A percentile compares a stretch with the other conserved stretches of the same genome.
Evolutionary conservation across 2,329 filamentous ascomycete species (phyloP).

Genomic region (Aspergillus tanneri): DNA sequence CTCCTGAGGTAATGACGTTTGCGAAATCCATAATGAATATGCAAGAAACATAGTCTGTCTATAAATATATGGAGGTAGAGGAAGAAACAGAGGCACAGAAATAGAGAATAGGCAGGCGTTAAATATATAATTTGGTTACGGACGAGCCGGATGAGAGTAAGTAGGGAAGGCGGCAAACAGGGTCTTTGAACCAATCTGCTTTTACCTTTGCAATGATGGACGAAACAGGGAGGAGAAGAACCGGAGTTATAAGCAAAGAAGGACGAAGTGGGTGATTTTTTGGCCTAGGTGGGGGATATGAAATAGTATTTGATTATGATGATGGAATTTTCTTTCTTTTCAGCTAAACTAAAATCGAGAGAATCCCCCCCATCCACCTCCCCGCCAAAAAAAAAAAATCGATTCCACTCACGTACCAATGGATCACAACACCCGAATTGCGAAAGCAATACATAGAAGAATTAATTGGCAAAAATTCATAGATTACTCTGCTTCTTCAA

Average conservation of each 20-base stretch:
- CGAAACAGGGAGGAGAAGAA: constrained; percentile 13
- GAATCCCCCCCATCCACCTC: no score
- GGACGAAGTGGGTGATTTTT: constrained; percentile 13
- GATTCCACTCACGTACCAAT: no score
- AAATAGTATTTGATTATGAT: constrained; percentile 10
- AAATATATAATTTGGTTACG: constrained; percentile 3
- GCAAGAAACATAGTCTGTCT: constrained; percentile 8
- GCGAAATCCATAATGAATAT: constrained; percentile 36
- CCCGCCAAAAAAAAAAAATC: no score
- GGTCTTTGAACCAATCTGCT: constrained; percentile 6
- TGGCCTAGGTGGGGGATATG: constrained; percentile 21
- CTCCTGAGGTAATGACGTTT: constrained; percentile 31
- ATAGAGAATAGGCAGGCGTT: neutral
- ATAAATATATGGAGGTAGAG: neutral
- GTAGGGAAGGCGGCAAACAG: neutral
- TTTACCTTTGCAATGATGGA: constrained; percentile 5
- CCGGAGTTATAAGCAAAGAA: constrained; percentile 23
- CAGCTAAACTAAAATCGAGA: neutral
- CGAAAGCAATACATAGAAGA: no score
- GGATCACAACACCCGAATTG: no score
- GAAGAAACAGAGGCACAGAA: neutral
- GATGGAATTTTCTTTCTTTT: neutral
- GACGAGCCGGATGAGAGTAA: constrained; percentile 10
- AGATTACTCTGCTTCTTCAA: no score
- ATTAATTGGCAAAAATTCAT: no score